Evolutionary conservation across 1,284 basidiomycete species (phyloP), one percentile per base, ranked within the genome.

Genomic region (Cryptococcus jaspeensis): DNA sequence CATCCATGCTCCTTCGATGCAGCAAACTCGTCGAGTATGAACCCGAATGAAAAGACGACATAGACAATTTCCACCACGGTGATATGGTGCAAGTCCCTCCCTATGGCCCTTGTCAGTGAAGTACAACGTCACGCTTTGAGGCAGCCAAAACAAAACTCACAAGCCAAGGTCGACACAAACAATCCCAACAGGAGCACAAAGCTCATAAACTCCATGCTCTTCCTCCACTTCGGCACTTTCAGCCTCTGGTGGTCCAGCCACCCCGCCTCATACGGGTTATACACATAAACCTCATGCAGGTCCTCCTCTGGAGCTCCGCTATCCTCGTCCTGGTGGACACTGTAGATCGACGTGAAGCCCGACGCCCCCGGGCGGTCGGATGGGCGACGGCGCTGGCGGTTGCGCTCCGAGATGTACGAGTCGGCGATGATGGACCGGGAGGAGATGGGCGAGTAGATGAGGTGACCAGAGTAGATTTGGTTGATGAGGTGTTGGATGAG

Each of bases 401-500:
- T 71, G 12, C 65, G 51, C 38, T 72, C 69, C 6, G 85, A 85
- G 68, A 92, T 89, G 78, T 93, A 93, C 67, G 90, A 89, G 74
- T 93, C 92, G 28, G 87, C 85, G 11, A 93, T 81, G 53, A 94
- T 83, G 2, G 89, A 88, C 25, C 86, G 83, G 52, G 81, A 83
- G 1, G 86, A 84, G 7, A 59, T 52, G 2, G 84, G 78, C 48
- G 85, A 78, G 59, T 77, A 80, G 13, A 78, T 69, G 16, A 79
- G 67, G 23, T 71, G 64, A n/a, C 79, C 91, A 3, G 83, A 80
- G 73, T 92, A 87, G 38, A 94, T 88, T 57, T 92, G 87, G 65
- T 87, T 87, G 46, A 93, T 83, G 28, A 93, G 85, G 54, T 85
- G 85, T 72, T 94, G 91, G 9, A 89, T 84, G 15, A 93, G 82